phyloP scores from a whole-genome alignment of 1,284 basidiomycete species.

The Malassezia furfur region DNA sequence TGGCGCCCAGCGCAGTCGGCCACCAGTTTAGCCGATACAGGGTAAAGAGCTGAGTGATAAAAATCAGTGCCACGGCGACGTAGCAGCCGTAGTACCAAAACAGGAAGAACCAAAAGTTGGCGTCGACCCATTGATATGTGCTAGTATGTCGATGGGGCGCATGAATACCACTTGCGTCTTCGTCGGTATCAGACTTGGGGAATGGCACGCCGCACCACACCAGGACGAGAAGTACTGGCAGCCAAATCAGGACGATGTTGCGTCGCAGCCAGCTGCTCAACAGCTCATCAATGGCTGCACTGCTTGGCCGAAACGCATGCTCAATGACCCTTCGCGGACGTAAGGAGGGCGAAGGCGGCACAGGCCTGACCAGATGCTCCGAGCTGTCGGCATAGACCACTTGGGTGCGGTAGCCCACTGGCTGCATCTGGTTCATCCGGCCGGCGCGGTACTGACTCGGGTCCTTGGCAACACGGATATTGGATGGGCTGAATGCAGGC shows the following conservation, averaged over 20 bases:
- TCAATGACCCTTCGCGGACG: not conserved
- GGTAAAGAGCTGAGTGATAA: slow-evolving; percentile 56
- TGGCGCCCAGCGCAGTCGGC: slow-evolving; percentile 52
- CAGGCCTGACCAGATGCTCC: not conserved
- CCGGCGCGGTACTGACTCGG: not conserved
- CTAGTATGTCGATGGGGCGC: no score
- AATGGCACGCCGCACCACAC: slow-evolving; percentile 12
- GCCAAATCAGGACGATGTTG: slow-evolving; percentile 3
- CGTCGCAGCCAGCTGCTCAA: slow-evolving; percentile 5
- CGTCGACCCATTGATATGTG: slow-evolving; percentile 20
- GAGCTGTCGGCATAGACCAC: not conserved
- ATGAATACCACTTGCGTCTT: not conserved
- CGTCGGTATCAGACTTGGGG: not conserved
- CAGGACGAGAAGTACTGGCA: slow-evolving; percentile 12
- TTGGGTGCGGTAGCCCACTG: not conserved
- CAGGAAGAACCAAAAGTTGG: slow-evolving; percentile 47
- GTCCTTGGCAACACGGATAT: not conserved
- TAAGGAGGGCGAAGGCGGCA: not conserved
- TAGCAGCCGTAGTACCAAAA: slow-evolving; percentile 47
- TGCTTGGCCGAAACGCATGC: slow-evolving; percentile 14
- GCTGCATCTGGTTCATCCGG: not conserved
- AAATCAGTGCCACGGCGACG: slow-evolving; percentile 50
- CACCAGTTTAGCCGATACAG: slow-evolving; percentile 53
- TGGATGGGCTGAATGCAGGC: slow-evolving; percentile 1
- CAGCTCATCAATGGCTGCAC: slow-evolving; percentile 9